Conservation (phyloP, 2,329 filamentous ascomycete genomes). For the Colletotrichum liaoningense region DNA sequence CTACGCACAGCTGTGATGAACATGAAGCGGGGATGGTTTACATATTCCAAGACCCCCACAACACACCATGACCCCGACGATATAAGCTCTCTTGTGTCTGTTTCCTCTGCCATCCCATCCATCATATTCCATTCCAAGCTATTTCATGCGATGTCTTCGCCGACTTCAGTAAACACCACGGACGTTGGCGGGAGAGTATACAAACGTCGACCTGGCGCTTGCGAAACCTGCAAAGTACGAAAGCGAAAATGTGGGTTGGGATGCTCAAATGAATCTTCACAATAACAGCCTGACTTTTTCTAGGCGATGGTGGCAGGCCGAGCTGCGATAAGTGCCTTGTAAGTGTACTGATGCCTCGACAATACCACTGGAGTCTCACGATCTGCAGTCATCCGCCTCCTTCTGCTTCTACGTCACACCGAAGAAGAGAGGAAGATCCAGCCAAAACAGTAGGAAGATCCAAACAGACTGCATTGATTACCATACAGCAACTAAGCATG, state of each 20-base stretch:
- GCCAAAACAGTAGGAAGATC: slow-evolving; percentile 1
- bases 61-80: background rate
- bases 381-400: background rate
- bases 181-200: background rate
- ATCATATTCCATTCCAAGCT: background rate
- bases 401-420: slow-evolving; percentile 12
- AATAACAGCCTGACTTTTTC: background rate
- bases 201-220: slow-evolving; percentile 22
- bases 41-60: background rate
- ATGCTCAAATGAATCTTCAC: background rate
- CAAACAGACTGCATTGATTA: background rate
- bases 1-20: background rate
- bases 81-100: background rate
- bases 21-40: background rate
- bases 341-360: background rate
- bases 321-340: slow-evolving; percentile 23
- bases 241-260: slow-evolving; percentile 12
- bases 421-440: slow-evolving; percentile 17
- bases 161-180: background rate
- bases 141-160: slow-evolving; percentile 7
- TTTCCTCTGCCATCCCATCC: background rate
- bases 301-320: slow-evolving; percentile 19
- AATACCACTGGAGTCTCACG: background rate
- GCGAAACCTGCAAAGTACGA: slow-evolving; percentile 15
- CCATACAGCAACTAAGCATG: background rate